Evolutionary conservation across 257 asterid species (phyloP).

Genomic region (Echium plantagineum): DNA sequence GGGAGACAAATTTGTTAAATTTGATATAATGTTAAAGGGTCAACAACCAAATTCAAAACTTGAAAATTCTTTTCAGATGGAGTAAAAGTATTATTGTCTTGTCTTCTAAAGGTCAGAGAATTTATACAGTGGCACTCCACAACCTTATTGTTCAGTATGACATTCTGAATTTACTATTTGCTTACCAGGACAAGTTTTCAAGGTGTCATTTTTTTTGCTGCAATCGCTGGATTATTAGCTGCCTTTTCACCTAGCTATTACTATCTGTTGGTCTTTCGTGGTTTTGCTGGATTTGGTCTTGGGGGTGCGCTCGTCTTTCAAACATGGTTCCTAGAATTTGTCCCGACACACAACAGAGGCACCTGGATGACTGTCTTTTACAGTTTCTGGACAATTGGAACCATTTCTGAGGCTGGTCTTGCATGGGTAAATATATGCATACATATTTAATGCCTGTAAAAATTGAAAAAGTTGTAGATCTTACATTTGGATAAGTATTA

Average conservation of each 20-base stretch:
- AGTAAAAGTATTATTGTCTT: too few relatives aligned
- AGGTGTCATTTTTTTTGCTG: slow-evolving; percentile 31
- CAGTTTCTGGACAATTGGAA: slow-evolving; percentile 33
- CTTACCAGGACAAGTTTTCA: slow-evolving; percentile 57
- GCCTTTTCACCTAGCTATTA: slow-evolving; percentile 51
- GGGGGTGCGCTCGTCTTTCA: slow-evolving; percentile 34
- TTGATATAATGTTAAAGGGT: too few relatives aligned
- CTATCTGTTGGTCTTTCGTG: slow-evolving; percentile 19
- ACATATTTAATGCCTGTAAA: too few relatives aligned
- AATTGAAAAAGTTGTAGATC: too few relatives aligned
- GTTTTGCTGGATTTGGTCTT: slow-evolving; percentile 35
- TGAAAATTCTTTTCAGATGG: too few relatives aligned
- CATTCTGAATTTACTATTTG: not conserved
- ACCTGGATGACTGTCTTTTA: slow-evolving; percentile 25
- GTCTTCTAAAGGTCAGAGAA: not conserved
- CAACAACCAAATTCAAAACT: too few relatives aligned
- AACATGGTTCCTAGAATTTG: slow-evolving; percentile 41
- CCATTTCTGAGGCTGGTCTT: slow-evolving; percentile 30
- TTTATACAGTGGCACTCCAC: not conserved
- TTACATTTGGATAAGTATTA: not conserved
- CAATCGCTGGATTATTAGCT: slow-evolving; percentile 49
- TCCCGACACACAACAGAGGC: slow-evolving; percentile 35
- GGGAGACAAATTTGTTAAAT: too few relatives aligned
- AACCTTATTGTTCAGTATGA: not conserved
- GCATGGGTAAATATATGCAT: slow-evolving; percentile 31